phyloP scores from a whole-genome alignment of 73 alveolate species.

The Loxodes magnus region DNA sequence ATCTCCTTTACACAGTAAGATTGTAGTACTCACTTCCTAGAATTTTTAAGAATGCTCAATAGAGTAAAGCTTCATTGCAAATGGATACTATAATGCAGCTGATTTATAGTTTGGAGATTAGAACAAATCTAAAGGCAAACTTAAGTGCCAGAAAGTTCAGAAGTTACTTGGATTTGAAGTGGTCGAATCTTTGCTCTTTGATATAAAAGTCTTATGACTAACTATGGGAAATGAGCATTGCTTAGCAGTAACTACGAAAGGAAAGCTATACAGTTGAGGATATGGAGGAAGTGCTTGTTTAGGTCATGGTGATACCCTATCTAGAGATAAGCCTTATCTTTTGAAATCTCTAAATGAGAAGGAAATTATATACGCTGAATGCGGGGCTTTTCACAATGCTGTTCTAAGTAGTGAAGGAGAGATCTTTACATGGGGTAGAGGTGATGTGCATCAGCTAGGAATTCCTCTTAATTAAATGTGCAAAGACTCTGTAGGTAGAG shows the following conservation, averaged over 20 bases:
- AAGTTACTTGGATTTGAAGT: no score
- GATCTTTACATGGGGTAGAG: slow-evolving; percentile 43
- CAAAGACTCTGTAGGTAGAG: slow-evolving; percentile 23
- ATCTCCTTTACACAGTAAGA: no score
- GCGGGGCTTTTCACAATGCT: slow-evolving; percentile 51
- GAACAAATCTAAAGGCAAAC: no score
- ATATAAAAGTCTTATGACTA: neutral
- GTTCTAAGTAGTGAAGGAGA: slow-evolving; percentile 16
- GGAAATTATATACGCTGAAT: slow-evolving; percentile 9
- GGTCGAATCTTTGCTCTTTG: no score
- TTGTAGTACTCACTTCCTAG: no score
- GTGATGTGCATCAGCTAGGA: slow-evolving; percentile 52
- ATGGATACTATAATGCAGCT: no score
- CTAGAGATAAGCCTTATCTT: slow-evolving; percentile 27
- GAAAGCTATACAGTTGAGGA: slow-evolving; percentile 45
- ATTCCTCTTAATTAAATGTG: slow-evolving; percentile 11
- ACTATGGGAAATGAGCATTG: slow-evolving; percentile 42
- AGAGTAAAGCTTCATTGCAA: no score
- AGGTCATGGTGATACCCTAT: slow-evolving; percentile 40
- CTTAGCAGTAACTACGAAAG: slow-evolving; percentile 19
- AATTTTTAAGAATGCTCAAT: no score
- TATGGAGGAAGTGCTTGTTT: slow-evolving; percentile 50
- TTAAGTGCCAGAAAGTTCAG: no score
- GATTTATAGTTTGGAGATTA: no score
- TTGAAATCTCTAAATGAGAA: slow-evolving; percentile 1